These are phyloP conservation scores for Triticum urartu DNA, from an alignment of 176 grass and related monocot genomes.

Conservation along the genomic window DNA sequence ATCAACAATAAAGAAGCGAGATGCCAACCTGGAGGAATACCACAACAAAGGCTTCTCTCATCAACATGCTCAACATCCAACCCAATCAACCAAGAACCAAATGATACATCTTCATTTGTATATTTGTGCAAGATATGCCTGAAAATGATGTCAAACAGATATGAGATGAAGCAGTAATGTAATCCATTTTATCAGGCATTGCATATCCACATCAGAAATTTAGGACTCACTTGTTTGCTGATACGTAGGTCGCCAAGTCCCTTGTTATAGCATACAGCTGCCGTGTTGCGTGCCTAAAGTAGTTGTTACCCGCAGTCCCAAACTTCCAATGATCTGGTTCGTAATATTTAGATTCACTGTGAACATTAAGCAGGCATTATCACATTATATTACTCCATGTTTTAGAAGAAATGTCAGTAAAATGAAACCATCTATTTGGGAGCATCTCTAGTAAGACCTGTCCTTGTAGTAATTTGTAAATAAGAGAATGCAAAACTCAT, in stretches of 20 bases:
- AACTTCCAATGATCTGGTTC: constrained; percentile 85
- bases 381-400: constrained; percentile 13
- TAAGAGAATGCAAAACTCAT: not conserved
- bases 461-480: not conserved
- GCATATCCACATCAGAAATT: not conserved
- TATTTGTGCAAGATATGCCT: constrained; percentile 88
- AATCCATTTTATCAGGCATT: not conserved
- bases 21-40: constrained; percentile 67
- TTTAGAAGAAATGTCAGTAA: not conserved
- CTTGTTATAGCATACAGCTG: constrained; percentile 78
- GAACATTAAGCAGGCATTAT: constrained; percentile 14
- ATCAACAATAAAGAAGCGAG: constrained; percentile 7
- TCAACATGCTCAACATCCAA: constrained; percentile 85
- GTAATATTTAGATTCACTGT: constrained; percentile 69
- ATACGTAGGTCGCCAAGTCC: constrained; percentile 72
- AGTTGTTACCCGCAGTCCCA: constrained; percentile 68
- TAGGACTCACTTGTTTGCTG: constrained; percentile 59
- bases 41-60: constrained; percentile 84
- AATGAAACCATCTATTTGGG: not conserved
- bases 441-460: constrained; percentile 1
- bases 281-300: constrained; percentile 76
- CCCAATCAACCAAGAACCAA: constrained; percentile 88
- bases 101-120: constrained; percentile 85
- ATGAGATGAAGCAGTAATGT: not conserved
- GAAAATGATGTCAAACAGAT: constrained; percentile 10